Base-by-base conservation (phyloP, 1,284 basidiomycete genomes). In the Sanghuangporus sanghuang region DNA sequence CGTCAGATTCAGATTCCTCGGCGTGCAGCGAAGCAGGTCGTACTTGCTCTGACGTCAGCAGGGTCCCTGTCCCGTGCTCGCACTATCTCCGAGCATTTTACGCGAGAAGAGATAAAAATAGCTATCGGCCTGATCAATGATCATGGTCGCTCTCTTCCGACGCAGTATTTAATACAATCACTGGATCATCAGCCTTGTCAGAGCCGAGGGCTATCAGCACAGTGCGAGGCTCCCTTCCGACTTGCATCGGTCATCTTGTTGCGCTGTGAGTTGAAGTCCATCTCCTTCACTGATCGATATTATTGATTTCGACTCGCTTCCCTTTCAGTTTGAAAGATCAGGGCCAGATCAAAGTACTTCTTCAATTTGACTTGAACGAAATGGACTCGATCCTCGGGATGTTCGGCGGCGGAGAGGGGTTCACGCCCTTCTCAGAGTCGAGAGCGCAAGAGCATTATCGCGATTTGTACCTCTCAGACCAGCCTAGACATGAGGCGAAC, bases 401-500 rank as follows among this genome's bases (percentile, higher is more conserved):
- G 59, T 54, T 61, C 18, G 56, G 56, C 23, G 59, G 46, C 6
- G 21, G 46, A 27, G 57, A 9, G 16, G 60, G 56, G 7, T 61
- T 57, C 48, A 55, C 27, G 9, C 59, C 67, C 6, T 64, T 60
- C 55, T 52, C 59, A 12, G 62, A 68, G 39, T 62, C 62, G 4
- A 55, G 58, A 8, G 67, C 69, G 12, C 62, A 66, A 38, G 36
- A 54, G 42, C 64, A 66, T 46, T 69, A 68, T 39, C 55, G 68
- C 48, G 57, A 68, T 44, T 55, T 67, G 23, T 67, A 69, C 53
- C 38, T 67, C n/a, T 57, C n/a, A 27, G 48, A 67, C 32, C 65
- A 66, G 18, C 67, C 66, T 16, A 59, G 59, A 14, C 69, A 70
- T 63, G 50, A 71, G 56, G 63, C 68, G 18, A 69, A 67, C 52